Evolutionary conservation across 805 yeast species (phyloP).

Genomic region (Kazachstania psychrophila): DNA sequence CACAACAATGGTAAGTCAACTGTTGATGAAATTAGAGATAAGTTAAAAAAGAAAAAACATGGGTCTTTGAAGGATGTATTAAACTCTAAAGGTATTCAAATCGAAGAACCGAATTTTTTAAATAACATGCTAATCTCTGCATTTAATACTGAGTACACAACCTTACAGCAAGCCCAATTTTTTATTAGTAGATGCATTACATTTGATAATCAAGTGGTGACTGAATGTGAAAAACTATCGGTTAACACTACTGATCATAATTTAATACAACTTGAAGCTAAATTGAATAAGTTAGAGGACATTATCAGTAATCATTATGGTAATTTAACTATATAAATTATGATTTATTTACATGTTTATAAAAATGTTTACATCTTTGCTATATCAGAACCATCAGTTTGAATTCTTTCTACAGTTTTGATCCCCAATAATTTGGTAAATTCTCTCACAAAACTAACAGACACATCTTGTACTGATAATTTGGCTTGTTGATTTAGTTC

Average conservation of each 20-base stretch:
- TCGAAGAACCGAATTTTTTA: slow-evolving; percentile 27
- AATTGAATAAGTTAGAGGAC: slow-evolving; percentile 49
- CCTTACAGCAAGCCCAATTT: slow-evolving; percentile 36
- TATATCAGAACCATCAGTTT: slow-evolving; percentile 25
- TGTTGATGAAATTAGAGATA: slow-evolving; percentile 49
- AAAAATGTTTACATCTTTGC: neutral
- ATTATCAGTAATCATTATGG: slow-evolving; percentile 9
- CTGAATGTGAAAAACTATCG: slow-evolving; percentile 48
- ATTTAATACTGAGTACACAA: slow-evolving; percentile 29
- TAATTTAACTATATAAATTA: slow-evolving; percentile 5
- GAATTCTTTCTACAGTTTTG: slow-evolving; percentile 31
- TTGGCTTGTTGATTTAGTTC: slow-evolving; percentile 22
- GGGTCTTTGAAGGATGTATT: slow-evolving; percentile 34
- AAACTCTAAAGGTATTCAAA: slow-evolving; percentile 30
- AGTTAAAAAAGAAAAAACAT: slow-evolving; percentile 39
- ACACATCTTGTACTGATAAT: slow-evolving; percentile 32
- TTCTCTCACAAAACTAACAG: slow-evolving; percentile 36
- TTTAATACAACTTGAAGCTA: slow-evolving; percentile 50
- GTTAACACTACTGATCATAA: slow-evolving; percentile 62
- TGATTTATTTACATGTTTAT: neutral
- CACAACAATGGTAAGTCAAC: slow-evolving; percentile 39
- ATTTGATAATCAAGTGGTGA: slow-evolving; percentile 49
- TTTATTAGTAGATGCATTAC: slow-evolving; percentile 57
- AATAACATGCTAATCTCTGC: slow-evolving; percentile 30
- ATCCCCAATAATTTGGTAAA: slow-evolving; percentile 35